A percentile compares a stretch with the other conserved stretches of the same genome.
These are phyloP conservation scores for Nitzschia inconspicua DNA, from an alignment of 108 stramenopile species.

Conservation along the genomic window DNA sequence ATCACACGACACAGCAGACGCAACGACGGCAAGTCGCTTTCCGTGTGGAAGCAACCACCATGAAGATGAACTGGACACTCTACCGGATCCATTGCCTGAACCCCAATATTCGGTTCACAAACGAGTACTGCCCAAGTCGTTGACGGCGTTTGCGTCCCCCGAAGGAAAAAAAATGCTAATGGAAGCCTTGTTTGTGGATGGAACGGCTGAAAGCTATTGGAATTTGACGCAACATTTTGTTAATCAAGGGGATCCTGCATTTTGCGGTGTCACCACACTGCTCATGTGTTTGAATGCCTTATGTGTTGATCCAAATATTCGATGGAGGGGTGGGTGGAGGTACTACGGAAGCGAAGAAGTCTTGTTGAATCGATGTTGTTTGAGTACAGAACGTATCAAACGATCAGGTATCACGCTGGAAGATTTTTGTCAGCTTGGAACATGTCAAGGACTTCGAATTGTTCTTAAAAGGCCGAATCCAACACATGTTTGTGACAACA, in stretches of 20 bases:
- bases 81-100: slow-evolving; percentile 61
- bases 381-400: slow-evolving; percentile 58
- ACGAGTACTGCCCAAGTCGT: slow-evolving; percentile 56
- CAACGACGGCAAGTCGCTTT: slow-evolving; percentile 5
- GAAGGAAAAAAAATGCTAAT: slow-evolving; percentile 46
- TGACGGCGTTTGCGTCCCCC: slow-evolving; percentile 48
- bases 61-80: slow-evolving; percentile 16
- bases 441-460: slow-evolving; percentile 63
- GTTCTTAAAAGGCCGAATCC: slow-evolving; percentile 52
- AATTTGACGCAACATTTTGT: slow-evolving; percentile 84
- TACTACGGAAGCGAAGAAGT: slow-evolving; percentile 91
- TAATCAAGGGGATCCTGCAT: slow-evolving; percentile 93
- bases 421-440: slow-evolving; percentile 61
- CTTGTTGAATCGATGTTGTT: slow-evolving; percentile 78
- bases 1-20: background rate
- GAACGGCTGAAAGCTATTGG: slow-evolving; percentile 68
- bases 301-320: slow-evolving; percentile 84
- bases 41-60: slow-evolving; percentile 24
- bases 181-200: slow-evolving; percentile 33
- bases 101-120: slow-evolving; percentile 72
- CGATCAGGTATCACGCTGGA: slow-evolving; percentile 68
- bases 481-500: background rate
- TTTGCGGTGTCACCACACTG: slow-evolving; percentile 91
- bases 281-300: slow-evolving; percentile 89
- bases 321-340: slow-evolving; percentile 95